Evolutionary conservation across 2,329 filamentous ascomycete genomes (phyloP).

Genomic region (Diplodia seriata): DNA sequence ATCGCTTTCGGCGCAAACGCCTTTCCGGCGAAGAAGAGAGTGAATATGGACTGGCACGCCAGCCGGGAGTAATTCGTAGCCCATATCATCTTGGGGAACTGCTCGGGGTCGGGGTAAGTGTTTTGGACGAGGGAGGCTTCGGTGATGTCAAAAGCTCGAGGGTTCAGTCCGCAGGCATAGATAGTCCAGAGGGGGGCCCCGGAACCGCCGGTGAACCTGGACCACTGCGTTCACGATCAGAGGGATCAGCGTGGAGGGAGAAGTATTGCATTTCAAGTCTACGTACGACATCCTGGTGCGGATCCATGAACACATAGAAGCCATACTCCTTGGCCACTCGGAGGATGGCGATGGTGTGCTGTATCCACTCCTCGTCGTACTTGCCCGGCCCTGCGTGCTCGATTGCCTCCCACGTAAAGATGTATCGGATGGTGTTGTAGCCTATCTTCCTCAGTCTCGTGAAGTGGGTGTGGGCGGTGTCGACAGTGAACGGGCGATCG

Average conservation of each 20-base stretch:
- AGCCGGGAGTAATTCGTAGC: constrained; percentile 94
- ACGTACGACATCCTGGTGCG: constrained; percentile 93
- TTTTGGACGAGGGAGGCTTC: constrained; percentile 96
- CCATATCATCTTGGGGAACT: constrained; percentile 99
- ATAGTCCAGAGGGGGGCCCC: constrained; percentile 98
- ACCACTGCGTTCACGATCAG: constrained; percentile 69
- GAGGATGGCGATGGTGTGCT: constrained; percentile 85
- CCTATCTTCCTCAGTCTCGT: constrained; percentile 84
- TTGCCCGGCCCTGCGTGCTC: constrained; percentile 87
- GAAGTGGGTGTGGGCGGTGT: constrained; percentile 87
- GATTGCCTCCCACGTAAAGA: constrained; percentile 99
- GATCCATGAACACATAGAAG: constrained; percentile 98
- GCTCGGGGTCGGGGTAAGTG: constrained; percentile 81
- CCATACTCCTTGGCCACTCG: constrained; percentile 86
- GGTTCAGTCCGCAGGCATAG: constrained; percentile 91
- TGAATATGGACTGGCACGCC: constrained; percentile 89
- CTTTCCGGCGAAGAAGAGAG: constrained; percentile 86
- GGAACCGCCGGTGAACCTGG: constrained; percentile 89
- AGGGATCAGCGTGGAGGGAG: constrained; percentile 13
- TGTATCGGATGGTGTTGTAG: constrained; percentile 94
- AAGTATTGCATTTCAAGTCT: constrained; percentile 14
- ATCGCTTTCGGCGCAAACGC: constrained; percentile 97
- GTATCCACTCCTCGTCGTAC: constrained; percentile 93
- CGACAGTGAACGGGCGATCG: constrained; percentile 79
- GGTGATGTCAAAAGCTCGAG: constrained; percentile 80